Evolutionary conservation across 192 early-diverging fungal species (phyloP), one percentile per base, ranked within the genome.

Genomic region (Podochytrium sp.): DNA sequence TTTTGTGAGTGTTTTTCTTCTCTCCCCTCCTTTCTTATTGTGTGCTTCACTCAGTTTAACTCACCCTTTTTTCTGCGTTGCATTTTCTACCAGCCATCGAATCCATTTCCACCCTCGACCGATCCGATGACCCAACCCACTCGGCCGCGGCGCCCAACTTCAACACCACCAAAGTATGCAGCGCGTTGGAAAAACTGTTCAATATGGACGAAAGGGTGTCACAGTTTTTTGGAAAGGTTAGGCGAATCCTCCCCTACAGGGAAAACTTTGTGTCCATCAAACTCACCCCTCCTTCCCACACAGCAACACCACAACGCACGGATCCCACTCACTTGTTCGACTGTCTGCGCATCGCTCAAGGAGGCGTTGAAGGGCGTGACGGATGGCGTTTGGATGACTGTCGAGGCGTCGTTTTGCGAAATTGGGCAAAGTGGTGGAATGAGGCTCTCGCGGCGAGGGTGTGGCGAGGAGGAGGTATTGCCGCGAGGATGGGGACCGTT

Each of bases 151-250:
- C 66, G 18, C 66, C 66, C 16, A 6, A 51, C 18, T 52, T 69
- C 23, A 16, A 69, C 23, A 30, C 40, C 7, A 20, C 18, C 33
- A 69, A 39, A 55, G 40, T 69, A 23, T 52, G 52, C 18, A 20
- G 32, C 7, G 34, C 66, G n/a, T 20, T 69, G 49, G 66, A 69
- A 35, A 51, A 33, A 4, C 53, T 69, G 1, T 69, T 33, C 40
- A 41, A 5, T 12, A 27, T 7, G 7, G 66, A 55, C 3, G 14
- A 18, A 1, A 38, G 10, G 2, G 35, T 37, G 33, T 30, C 7
- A 25, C 3, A 14, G 10, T 69, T 69, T 20, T 69, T 69, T 39
- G 51, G 35, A 23, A 69, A 69, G 66, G 66, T 65, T 10, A 14
- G 33, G n/a, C n/a, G n/a, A n/a, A n/a, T n/a, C n/a, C n/a, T n/a